These are phyloP conservation scores for Hyphodiscus sp. DNA, from an alignment of 2,329 filamentous ascomycete genomes.

Conservation along the genomic window DNA sequence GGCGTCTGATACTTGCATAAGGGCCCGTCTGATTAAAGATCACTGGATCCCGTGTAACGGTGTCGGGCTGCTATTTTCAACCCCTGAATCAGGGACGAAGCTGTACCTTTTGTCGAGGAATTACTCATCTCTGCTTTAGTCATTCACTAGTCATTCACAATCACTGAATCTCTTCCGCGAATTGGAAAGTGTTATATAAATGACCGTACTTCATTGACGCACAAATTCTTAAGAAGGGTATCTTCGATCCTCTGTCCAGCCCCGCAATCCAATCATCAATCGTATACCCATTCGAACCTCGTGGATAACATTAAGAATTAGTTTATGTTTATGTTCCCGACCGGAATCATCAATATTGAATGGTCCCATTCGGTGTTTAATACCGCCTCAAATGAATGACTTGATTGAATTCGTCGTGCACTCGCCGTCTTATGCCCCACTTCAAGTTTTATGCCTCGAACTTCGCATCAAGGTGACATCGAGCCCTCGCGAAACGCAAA, in stretches of 20 bases:
- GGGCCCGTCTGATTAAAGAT: no score
- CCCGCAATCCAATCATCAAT: neutral
- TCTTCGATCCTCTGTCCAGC: neutral
- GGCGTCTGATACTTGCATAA: no score
- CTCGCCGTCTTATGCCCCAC: neutral
- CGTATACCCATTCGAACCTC: neutral
- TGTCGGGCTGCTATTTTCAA: no score
- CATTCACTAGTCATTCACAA: no score
- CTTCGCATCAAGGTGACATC: neutral
- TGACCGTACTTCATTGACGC: neutral
- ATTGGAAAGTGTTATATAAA: neutral
- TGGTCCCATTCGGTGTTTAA: neutral
- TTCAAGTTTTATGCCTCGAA: neutral
- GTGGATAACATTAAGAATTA: neutral
- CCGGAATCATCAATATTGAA: neutral
- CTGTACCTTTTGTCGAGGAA: no score
- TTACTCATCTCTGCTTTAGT: no score
- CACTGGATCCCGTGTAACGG: no score
- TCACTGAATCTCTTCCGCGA: no score
- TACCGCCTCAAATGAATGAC: neutral
- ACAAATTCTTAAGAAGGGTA: neutral
- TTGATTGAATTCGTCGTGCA: neutral
- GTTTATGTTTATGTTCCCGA: neutral
- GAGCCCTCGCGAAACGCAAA: neutral
- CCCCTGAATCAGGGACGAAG: no score